A percentile compares a stretch with the other conserved stretches of the same genome.
phyloP scores from a whole-genome alignment of 164 flowering plant species.

The Berberis thunbergii region DNA sequence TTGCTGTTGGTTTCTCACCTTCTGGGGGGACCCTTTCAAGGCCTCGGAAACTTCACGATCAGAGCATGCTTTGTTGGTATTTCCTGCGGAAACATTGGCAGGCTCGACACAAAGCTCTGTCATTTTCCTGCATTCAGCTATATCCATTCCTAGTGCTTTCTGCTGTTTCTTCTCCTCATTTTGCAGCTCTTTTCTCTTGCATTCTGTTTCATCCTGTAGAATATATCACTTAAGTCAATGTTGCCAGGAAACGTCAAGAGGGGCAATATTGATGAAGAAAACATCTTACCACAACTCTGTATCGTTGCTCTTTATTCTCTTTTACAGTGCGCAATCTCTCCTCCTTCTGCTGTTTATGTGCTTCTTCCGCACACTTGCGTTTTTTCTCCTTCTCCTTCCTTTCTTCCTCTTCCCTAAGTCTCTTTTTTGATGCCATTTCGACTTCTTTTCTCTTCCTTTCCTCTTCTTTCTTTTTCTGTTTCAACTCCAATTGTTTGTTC shows the following conservation, averaged over 20 bases:
- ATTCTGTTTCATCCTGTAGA: slow-evolving; percentile 29
- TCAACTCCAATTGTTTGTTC: slow-evolving; percentile 38
- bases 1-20: slow-evolving; percentile 24
- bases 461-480: slow-evolving; percentile 58
- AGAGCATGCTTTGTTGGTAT: slow-evolving; percentile 12
- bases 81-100: slow-evolving; percentile 4
- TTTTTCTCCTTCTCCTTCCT: slow-evolving; percentile 61
- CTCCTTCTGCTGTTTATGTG: slow-evolving; percentile 34
- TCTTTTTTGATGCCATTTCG: slow-evolving; percentile 55
- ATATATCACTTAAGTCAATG: slow-evolving; percentile 3
- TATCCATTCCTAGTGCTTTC: slow-evolving; percentile 18
- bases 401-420: slow-evolving; percentile 73
- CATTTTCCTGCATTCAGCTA: slow-evolving; percentile 11
- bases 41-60: slow-evolving; percentile 16
- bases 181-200: slow-evolving; percentile 23
- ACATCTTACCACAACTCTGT: slow-evolving; percentile 26
- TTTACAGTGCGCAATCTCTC: slow-evolving; percentile 38
- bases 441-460: slow-evolving; percentile 65
- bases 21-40: slow-evolving; percentile 12
- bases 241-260: slow-evolving; percentile 1
- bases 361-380: slow-evolving; percentile 48
- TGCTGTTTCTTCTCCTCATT: slow-evolving; percentile 19
- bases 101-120: slow-evolving; percentile 15
- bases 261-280: slow-evolving; percentile 1
- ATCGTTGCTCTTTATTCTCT: slow-evolving; percentile 31